These are phyloP conservation scores for Penicillium sp. DNA, from an alignment of 2,329 filamentous ascomycete species.

Conservation along the genomic window DNA sequence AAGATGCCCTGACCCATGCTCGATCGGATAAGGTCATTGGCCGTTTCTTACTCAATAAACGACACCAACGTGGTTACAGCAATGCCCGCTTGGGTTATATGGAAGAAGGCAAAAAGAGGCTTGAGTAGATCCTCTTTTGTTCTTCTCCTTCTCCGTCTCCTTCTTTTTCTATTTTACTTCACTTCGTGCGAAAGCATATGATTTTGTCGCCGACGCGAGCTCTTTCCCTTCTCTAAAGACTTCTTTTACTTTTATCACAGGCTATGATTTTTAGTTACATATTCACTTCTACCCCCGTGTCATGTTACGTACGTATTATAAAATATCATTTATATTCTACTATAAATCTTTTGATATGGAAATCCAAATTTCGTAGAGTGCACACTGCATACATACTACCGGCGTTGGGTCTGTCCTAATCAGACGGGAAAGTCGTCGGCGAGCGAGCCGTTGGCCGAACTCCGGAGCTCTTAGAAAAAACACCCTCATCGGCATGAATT, in stretches of 20 bases:
- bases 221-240: neutral
- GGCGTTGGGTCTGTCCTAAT: neutral
- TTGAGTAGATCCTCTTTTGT: slow-evolving; percentile 53
- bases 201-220: neutral
- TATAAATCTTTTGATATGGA: neutral
- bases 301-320: neutral
- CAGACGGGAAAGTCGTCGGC: neutral
- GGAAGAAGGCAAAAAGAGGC: slow-evolving; percentile 98
- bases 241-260: neutral
- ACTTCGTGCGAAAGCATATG: neutral
- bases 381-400: neutral
- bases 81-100: slow-evolving; percentile 76
- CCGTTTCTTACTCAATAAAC: slow-evolving; percentile 57
- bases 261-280: slow-evolving; percentile 3
- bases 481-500: neutral
- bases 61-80: slow-evolving; percentile 78
- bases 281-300: neutral
- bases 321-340: neutral
- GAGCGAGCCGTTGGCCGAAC: neutral
- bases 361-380: neutral
- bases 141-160: slow-evolving; percentile 9
- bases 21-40: slow-evolving; percentile 80
- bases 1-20: slow-evolving; percentile 78
- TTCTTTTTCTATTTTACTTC: neutral
- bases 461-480: neutral